Evolutionary conservation across 176 grass and related monocot species (phyloP).

Genomic region (Phyllostachys edulis): DNA sequence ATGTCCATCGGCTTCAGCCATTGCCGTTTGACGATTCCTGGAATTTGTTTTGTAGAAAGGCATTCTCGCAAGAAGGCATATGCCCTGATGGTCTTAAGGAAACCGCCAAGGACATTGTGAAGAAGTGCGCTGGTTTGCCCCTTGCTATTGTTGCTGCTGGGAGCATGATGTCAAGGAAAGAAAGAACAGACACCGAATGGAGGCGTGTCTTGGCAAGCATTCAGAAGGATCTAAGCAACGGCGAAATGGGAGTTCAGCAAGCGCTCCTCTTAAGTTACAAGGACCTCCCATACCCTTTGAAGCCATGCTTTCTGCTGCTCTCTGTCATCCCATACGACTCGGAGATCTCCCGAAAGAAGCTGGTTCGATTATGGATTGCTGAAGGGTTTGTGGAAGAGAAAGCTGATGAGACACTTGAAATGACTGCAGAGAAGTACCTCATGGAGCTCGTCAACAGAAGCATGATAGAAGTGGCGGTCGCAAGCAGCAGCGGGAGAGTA

Average conservation of each 20-base stretch:
- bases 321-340: conserved; percentile 39
- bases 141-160: conserved; percentile 41
- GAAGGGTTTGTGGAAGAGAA: conserved; percentile 51
- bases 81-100: conserved; percentile 31
- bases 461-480: conserved; percentile 27
- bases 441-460: conserved; percentile 46
- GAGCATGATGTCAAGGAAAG: conserved; percentile 42
- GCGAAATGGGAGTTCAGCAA: conserved; percentile 27
- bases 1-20: conserved; percentile 27
- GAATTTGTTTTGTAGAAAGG: conserved; percentile 41
- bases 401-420: conserved; percentile 38
- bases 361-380: conserved; percentile 46
- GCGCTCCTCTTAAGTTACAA: conserved; percentile 39
- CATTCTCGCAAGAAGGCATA: conserved; percentile 20
- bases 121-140: conserved; percentile 46
- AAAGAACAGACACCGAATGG: conserved; percentile 25
- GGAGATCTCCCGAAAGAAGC: conserved; percentile 38
- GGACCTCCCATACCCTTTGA: conserved; percentile 33
- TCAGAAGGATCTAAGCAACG: conserved; percentile 24
- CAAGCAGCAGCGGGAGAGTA: conserved; percentile 30
- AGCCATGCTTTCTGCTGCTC: conserved; percentile 48
- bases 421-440: conserved; percentile 51
- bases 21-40: conserved; percentile 36
- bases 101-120: conserved; percentile 38
- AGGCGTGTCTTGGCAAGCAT: conserved; percentile 32